Conservation (phyloP, 495 filamentous ascomycete species). For the Thermothielavioides terrestris region DNA sequence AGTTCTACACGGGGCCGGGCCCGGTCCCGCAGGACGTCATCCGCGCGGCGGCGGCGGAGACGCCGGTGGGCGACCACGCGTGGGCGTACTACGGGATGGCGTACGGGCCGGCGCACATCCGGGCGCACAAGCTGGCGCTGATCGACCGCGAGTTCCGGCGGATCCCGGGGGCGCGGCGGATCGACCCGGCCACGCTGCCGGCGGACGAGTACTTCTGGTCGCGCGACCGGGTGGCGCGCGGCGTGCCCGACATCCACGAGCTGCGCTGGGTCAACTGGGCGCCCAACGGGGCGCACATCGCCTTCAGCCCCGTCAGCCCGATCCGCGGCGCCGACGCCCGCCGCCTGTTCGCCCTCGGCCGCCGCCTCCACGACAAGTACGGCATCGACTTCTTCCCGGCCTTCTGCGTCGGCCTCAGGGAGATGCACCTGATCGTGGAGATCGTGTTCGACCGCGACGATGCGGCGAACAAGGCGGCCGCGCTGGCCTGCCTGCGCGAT, state of each 20-base stretch:
- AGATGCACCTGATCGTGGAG: conserved; percentile 52
- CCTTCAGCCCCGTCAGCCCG: conserved; percentile 50
- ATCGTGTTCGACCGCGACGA: conserved; percentile 47
- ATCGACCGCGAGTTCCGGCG: conserved; percentile 39
- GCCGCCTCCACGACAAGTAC: conserved; percentile 27
- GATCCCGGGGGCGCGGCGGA: conserved; percentile 41
- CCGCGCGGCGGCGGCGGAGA: conserved; percentile 29
- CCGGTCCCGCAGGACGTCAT: conserved; percentile 32
- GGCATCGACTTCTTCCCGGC: conserved; percentile 47
- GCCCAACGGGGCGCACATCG: conserved; percentile 48
- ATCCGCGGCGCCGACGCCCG: conserved; percentile 43
- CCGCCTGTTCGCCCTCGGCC: conserved; percentile 36
- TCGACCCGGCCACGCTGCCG: conserved; percentile 32
- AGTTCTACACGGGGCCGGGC: conserved; percentile 36
- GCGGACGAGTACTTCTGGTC: conserved; percentile 27
- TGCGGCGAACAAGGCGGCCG: conserved; percentile 24
- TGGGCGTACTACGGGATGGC: conserved; percentile 51
- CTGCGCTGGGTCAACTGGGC: conserved; percentile 49
- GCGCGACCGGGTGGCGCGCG: conserved; percentile 23
- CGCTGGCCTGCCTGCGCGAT: conserved; percentile 35
- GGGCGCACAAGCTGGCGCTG: conserved; percentile 33
- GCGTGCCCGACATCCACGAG: conserved; percentile 43
- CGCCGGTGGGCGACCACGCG: conserved; percentile 34
- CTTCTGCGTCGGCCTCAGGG: conserved; percentile 43
- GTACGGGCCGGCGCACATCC: conserved; percentile 41